A percentile compares a stretch with the other conserved stretches of the same genome.
These are phyloP conservation scores for Apostasia ramifera DNA, from an alignment of 106 monocot genomes.

Conservation along the genomic window DNA sequence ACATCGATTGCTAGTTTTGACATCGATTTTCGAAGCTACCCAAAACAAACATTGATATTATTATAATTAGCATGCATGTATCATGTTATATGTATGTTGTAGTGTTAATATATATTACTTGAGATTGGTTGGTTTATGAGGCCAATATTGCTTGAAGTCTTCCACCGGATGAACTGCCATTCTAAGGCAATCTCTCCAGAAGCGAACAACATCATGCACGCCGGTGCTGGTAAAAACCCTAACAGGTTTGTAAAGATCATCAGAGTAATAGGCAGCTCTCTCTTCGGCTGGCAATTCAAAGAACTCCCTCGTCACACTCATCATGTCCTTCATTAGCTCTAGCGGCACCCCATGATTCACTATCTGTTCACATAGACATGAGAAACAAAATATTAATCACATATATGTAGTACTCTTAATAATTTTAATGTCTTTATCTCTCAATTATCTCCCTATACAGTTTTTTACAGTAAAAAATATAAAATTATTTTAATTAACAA, in stretches of 20 bases:
- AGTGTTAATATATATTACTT: not conserved
- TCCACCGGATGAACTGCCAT: slow-evolving; percentile 2
- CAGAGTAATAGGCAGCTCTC: slow-evolving; percentile 5
- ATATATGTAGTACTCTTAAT: not conserved
- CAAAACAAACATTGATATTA: not conserved
- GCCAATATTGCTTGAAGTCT: slow-evolving; percentile 6
- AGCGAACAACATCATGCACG: not conserved
- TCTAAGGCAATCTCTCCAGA: slow-evolving; percentile 15
- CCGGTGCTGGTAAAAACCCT: slow-evolving; percentile 4
- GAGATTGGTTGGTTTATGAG: slow-evolving; percentile 9
- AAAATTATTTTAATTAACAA: not conserved
- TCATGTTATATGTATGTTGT: not conserved
- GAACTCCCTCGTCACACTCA: slow-evolving; percentile 3
- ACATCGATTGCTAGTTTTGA: not conserved
- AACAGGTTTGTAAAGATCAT: not conserved
- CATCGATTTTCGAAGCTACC: not conserved
- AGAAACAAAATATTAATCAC: not conserved
- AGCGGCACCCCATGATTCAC: slow-evolving; percentile 16
- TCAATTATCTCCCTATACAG: too few relatives aligned
- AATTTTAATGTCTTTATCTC: too few relatives aligned
- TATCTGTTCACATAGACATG: not conserved
- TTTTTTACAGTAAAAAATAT: not conserved
- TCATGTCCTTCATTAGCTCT: not conserved
- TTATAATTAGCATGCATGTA: not conserved
- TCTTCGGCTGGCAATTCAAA: slow-evolving; percentile 12